A percentile compares a stretch with the other conserved stretches of the same genome.
Evolutionary conservation across 2,329 filamentous ascomycete species (phyloP).

Genomic region (Penicillium sp.): DNA sequence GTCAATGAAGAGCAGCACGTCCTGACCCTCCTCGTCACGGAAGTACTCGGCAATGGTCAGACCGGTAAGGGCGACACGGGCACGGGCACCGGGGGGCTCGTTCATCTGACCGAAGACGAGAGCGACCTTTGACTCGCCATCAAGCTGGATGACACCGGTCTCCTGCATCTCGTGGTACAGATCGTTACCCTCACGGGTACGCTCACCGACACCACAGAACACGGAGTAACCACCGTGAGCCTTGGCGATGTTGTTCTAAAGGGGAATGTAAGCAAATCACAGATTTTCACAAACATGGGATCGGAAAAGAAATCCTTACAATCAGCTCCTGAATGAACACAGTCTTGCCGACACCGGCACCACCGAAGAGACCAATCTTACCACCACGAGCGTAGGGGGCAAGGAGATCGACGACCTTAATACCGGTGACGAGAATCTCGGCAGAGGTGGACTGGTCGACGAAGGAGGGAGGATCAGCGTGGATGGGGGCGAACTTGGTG

Average conservation of each 20-base stretch:
- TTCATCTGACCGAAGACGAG: slow-evolving; percentile 99
- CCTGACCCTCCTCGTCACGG: slow-evolving; percentile 75
- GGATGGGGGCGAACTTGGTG: slow-evolving; percentile 81
- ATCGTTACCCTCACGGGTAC: slow-evolving; percentile 99
- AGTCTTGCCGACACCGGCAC: slow-evolving; percentile 99
- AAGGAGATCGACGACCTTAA: slow-evolving; percentile 99
- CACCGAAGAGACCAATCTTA: slow-evolving; percentile 99
- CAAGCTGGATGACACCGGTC: slow-evolving; percentile 98
- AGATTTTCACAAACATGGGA: not conserved
- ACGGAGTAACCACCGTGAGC: slow-evolving; percentile 99
- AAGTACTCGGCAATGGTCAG: slow-evolving; percentile 69
- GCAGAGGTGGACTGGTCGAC: slow-evolving; percentile 92
- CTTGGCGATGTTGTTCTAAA: slow-evolving; percentile 98
- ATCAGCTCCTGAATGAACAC: slow-evolving; percentile 99
- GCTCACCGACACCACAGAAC: slow-evolving; percentile 99
- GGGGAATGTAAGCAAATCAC: not conserved
- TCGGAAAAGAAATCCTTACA: slow-evolving; percentile 47
- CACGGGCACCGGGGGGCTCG: slow-evolving; percentile 98
- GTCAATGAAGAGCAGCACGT: slow-evolving; percentile 99
- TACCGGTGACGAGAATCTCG: slow-evolving; percentile 97
- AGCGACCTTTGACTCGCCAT: slow-evolving; percentile 98
- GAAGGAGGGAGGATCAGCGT: slow-evolving; percentile 90
- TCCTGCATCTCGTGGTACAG: slow-evolving; percentile 99
- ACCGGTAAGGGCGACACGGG: slow-evolving; percentile 97
- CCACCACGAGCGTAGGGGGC: slow-evolving; percentile 99